Evolutionary conservation across 495 filamentous ascomycete genomes (phyloP).

Genomic region (Terfezia claveryi): DNA sequence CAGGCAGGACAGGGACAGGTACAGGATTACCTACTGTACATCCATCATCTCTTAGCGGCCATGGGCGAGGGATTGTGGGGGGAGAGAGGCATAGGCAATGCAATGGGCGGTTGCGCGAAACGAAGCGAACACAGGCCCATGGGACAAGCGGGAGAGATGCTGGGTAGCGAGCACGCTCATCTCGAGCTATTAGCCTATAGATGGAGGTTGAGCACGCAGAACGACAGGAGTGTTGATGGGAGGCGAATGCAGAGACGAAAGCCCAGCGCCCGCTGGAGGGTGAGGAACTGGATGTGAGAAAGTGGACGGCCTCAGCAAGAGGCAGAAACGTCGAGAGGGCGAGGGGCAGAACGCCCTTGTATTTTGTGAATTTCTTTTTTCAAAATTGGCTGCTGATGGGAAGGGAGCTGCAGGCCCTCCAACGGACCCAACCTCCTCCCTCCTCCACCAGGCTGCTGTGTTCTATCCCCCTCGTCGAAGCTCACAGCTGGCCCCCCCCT

Average conservation of each 20-base stretch:
- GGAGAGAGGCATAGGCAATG: not conserved
- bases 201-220: not conserved
- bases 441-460: not conserved
- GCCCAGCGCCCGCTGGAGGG: not conserved
- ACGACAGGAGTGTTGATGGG: not conserved
- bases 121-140: not conserved
- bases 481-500: not conserved
- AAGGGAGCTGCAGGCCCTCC: not conserved
- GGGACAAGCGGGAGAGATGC: not conserved
- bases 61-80: not conserved
- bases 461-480: not conserved
- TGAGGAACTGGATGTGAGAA: not conserved
- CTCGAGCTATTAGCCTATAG: not conserved
- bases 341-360: not conserved
- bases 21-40: not conserved
- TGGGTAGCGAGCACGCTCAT: not conserved
- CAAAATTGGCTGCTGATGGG: not conserved
- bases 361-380: not conserved
- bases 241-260: not conserved
- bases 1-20: not conserved
- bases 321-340: not conserved
- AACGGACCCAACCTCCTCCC: not conserved
- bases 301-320: not conserved
- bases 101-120: not conserved
- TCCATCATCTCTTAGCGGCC: too few species aligned